Conservation (phyloP, 2,329 filamentous ascomycete genomes). For the Penicillium hesseltinei region DNA sequence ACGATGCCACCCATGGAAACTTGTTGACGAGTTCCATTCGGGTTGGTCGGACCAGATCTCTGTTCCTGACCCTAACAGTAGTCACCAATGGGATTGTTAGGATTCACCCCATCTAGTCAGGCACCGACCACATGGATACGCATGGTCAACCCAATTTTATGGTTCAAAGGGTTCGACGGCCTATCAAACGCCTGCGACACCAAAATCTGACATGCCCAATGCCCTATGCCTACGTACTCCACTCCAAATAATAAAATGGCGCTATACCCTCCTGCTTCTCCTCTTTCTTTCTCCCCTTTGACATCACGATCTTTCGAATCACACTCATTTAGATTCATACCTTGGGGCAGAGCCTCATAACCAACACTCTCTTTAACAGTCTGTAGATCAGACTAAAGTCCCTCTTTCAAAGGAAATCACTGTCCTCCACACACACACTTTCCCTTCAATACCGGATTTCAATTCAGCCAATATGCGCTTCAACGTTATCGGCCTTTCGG, state of each 20-base stretch:
- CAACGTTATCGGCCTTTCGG: constrained; percentile 10
- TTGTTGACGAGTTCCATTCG: background rate
- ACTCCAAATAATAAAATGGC: constrained; percentile 7
- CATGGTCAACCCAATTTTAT: background rate
- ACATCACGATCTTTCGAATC: constrained; percentile 8
- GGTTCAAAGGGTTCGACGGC: background rate
- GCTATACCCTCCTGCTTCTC: background rate
- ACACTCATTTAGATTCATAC: constrained; percentile 10
- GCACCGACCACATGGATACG: constrained; percentile 5
- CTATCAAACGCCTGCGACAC: background rate
- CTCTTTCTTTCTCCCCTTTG: constrained; percentile 1
- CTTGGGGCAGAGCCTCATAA: constrained; percentile 6
- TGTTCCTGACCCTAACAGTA: background rate
- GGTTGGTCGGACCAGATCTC: constrained; percentile 5
- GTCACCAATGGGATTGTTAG: constrained; percentile 3
- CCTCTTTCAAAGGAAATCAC: background rate
- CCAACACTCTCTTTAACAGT: constrained; percentile 5
- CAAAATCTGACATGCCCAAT: background rate
- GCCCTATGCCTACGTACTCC: background rate
- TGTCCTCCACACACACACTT: background rate
- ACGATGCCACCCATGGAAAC: background rate
- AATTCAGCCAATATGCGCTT: constrained; percentile 12
- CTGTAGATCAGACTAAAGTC: constrained; percentile 12
- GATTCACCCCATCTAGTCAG: background rate
- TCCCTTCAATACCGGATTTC: background rate